These are phyloP conservation scores for Mentha longifolia DNA, from an alignment of 257 asterid genomes.

Conservation along the genomic window DNA sequence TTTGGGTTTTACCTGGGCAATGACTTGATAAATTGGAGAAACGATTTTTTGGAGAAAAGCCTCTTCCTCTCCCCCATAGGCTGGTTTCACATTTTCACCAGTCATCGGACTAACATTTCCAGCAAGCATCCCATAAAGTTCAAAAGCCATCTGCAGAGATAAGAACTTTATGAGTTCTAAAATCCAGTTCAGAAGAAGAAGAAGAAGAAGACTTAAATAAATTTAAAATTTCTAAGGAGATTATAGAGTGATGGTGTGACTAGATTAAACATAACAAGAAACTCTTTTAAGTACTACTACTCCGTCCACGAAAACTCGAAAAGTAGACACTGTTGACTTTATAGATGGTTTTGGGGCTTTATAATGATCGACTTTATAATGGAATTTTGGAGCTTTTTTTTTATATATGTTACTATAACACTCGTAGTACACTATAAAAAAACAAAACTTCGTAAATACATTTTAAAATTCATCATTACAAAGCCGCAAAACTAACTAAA, in stretches of 20 bases:
- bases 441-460: too few species aligned
- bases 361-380: too few species aligned
- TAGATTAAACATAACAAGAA: neutral
- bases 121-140: constrained; percentile 97
- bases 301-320: too few species aligned
- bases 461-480: too few species aligned
- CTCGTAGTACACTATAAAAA: too few species aligned
- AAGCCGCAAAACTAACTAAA: too few species aligned
- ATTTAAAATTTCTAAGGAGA: neutral
- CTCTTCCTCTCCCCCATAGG: constrained; percentile 99
- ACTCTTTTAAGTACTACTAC: neutral
- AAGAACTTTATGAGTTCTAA: constrained; percentile 14
- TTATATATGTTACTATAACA: too few species aligned
- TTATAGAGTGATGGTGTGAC: neutral
- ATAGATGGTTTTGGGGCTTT: too few species aligned
- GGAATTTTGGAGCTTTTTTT: too few species aligned
- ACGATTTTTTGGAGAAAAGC: constrained; percentile 88
- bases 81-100: constrained; percentile 98
- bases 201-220: neutral
- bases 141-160: constrained; percentile 85
- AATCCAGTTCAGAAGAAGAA: constrained; percentile 15
- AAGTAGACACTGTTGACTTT: too few species aligned
- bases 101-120: constrained; percentile 98
- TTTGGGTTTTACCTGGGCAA: constrained; percentile 69
- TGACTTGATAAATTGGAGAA: constrained; percentile 96